Evolutionary conservation across 2,329 filamentous ascomycete species (phyloP).

Genomic region (Blastomyces silverae): DNA sequence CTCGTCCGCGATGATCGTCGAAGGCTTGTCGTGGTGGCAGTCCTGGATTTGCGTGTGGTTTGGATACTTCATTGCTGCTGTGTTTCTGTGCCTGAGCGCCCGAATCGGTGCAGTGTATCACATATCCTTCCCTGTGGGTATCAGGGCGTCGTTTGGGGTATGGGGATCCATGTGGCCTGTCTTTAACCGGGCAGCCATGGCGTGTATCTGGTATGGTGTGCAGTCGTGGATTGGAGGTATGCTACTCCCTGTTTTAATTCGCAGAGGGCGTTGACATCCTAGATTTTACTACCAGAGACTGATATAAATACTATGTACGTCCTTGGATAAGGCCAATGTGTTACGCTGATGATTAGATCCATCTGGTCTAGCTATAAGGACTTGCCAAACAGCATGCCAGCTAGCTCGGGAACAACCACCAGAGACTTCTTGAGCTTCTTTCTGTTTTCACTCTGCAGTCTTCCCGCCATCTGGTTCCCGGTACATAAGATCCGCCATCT

Average conservation of each 20-base stretch:
- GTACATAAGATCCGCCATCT: constrained; percentile 83
- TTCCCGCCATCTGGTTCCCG: constrained; percentile 83
- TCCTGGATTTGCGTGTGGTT: constrained; percentile 83
- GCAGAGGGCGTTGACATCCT: no score
- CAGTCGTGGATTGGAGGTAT: constrained; percentile 71
- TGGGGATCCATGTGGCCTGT: constrained; percentile 87
- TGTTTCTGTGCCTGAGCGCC: constrained; percentile 70
- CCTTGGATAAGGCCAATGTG: constrained; percentile 55
- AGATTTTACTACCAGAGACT: neutral
- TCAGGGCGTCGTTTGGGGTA: constrained; percentile 73
- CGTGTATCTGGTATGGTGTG: constrained; percentile 82
- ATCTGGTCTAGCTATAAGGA: constrained; percentile 63
- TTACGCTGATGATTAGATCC: constrained; percentile 79
- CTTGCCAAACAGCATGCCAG: constrained; percentile 61
- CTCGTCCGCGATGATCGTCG: constrained; percentile 70
- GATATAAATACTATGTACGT: neutral
- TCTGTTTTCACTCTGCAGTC: constrained; percentile 72
- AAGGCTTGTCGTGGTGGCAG: constrained; percentile 84
- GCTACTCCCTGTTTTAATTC: constrained; percentile 14
- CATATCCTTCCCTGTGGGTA: constrained; percentile 78
- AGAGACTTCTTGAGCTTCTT: constrained; percentile 74
- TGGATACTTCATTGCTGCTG: constrained; percentile 69
- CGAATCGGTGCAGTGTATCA: constrained; percentile 83
- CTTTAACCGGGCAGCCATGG: constrained; percentile 80
- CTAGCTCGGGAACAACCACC: constrained; percentile 62